These are phyloP conservation scores for Fusarium sp. DNA, from an alignment of 2,329 filamentous ascomycete genomes.

Conservation along the genomic window DNA sequence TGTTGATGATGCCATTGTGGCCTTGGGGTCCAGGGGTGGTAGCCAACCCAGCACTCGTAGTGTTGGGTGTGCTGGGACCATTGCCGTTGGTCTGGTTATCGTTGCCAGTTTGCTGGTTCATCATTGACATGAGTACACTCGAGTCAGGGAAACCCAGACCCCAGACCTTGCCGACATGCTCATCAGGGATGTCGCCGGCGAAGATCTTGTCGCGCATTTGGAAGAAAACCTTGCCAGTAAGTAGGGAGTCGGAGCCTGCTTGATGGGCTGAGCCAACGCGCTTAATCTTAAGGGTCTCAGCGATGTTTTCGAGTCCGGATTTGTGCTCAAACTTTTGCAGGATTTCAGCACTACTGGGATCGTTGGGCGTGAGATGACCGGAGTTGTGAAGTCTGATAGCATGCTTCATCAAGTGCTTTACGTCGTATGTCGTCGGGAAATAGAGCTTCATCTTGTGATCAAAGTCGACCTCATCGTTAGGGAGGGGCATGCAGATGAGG, in stretches of 20 bases:
- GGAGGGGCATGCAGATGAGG: constrained; percentile 85
- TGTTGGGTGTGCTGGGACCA: constrained; percentile 77
- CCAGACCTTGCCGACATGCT: constrained; percentile 93
- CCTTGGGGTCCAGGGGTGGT: constrained; percentile 65
- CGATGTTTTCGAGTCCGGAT: constrained; percentile 92
- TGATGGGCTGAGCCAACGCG: constrained; percentile 90
- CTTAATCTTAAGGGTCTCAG: constrained; percentile 92
- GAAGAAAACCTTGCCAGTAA: constrained; percentile 97
- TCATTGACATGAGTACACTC: constrained; percentile 57
- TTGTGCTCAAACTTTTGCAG: constrained; percentile 90
- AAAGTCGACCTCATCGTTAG: constrained; percentile 91
- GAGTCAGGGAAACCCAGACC: constrained; percentile 84
- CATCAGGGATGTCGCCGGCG: constrained; percentile 82
- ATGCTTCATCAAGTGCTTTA: constrained; percentile 97
- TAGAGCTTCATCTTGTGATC: constrained; percentile 90
- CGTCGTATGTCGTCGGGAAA: constrained; percentile 94
- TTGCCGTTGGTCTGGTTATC: constrained; percentile 58
- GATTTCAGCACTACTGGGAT: constrained; percentile 78
- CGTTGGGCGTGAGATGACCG: constrained; percentile 74
- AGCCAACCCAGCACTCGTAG: constrained; percentile 67
- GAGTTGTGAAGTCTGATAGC: constrained; percentile 80
- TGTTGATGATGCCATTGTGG: constrained; percentile 68
- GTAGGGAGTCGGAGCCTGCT: constrained; percentile 91
- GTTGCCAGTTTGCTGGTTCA: constrained; percentile 53
- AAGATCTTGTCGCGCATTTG: constrained; percentile 92